Evolutionary conservation across 441 rosid genomes (phyloP).

Genomic region (Erodium chrysanthum): DNA sequence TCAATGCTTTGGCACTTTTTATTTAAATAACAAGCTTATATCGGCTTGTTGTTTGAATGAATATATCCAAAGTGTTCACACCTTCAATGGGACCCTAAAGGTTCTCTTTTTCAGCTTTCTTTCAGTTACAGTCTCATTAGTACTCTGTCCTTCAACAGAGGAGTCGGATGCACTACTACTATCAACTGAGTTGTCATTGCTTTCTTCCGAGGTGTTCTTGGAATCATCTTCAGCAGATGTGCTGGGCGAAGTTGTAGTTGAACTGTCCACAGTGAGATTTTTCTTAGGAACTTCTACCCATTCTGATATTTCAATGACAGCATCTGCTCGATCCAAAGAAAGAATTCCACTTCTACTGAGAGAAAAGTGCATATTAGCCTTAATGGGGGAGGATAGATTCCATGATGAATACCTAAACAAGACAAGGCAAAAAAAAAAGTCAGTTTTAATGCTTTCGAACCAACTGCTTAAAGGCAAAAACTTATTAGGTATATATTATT

Average conservation of each 20-base stretch:
- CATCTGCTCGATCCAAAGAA: conserved; percentile 86
- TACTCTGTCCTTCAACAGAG: conserved; percentile 11
- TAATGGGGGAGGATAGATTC: conserved; percentile 89
- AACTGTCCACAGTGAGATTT: conserved; percentile 52
- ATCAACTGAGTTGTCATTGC: conserved; percentile 32
- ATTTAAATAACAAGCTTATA: no score
- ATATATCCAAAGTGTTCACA: conserved; percentile 15
- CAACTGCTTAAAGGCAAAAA: conserved; percentile 15
- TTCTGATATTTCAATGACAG: conserved; percentile 81
- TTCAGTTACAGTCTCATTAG: conserved; percentile 48
- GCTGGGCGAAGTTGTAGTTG: conserved; percentile 42
- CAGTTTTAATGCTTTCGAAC: not conserved
- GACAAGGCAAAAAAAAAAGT: conserved; percentile 10
- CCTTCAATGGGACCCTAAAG: conserved; percentile 83
- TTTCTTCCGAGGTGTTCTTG: conserved; percentile 42
- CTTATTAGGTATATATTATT: conserved; percentile 5
- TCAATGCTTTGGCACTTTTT: no score
- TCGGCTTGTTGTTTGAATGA: no score
- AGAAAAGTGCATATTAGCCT: conserved; percentile 85
- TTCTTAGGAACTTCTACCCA: conserved; percentile 93
- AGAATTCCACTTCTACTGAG: conserved; percentile 89
- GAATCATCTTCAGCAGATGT: conserved; percentile 41
- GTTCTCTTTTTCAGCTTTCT: conserved; percentile 71
- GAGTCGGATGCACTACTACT: not conserved
- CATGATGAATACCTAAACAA: conserved; percentile 67